Conservation (phyloP, 768 basidiomycete genomes). For the Russula griseocarnosa region DNA sequence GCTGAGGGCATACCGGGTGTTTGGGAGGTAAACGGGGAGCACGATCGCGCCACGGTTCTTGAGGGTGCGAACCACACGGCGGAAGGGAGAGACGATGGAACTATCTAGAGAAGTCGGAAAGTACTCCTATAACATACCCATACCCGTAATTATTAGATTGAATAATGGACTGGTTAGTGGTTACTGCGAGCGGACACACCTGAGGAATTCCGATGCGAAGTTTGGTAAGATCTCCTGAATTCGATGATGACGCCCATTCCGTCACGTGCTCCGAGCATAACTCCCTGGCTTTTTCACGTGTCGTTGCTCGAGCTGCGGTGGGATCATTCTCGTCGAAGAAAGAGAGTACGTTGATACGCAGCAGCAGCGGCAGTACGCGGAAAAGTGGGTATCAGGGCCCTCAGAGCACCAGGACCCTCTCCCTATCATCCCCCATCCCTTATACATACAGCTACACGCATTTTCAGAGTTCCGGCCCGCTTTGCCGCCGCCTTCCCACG, state of each 20-base stretch:
- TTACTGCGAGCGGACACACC: conserved; percentile 45
- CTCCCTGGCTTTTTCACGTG: conserved; percentile 38
- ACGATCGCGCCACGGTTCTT: conserved; percentile 58
- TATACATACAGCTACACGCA: too few species aligned
- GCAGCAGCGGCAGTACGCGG: too few species aligned
- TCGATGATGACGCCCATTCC: conserved; percentile 4
- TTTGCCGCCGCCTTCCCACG: too few species aligned
- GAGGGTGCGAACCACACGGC: conserved; percentile 44
- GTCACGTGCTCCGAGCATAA: conserved; percentile 17
- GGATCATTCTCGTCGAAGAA: conserved; percentile 66
- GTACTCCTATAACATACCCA: conserved; percentile 51
- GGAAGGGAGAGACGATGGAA: conserved; percentile 44
- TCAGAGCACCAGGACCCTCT: too few species aligned
- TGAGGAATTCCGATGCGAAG: conserved; percentile 74
- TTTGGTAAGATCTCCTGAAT: conserved; percentile 39
- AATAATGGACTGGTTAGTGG: not conserved
- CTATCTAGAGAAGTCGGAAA: conserved; percentile 66
- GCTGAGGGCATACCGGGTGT: conserved; percentile 68
- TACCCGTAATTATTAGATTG: not conserved
- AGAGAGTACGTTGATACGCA: too few species aligned
- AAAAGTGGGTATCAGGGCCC: too few species aligned
- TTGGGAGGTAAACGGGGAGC: conserved; percentile 69
- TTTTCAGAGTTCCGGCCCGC: too few species aligned
- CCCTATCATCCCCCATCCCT: too few species aligned
- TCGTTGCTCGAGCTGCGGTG: conserved; percentile 52